A percentile compares a stretch with the other conserved stretches of the same genome.
These are phyloP conservation scores for Xylariaceae sp. DNA, from an alignment of 2,329 filamentous ascomycete genomes.

Conservation along the genomic window DNA sequence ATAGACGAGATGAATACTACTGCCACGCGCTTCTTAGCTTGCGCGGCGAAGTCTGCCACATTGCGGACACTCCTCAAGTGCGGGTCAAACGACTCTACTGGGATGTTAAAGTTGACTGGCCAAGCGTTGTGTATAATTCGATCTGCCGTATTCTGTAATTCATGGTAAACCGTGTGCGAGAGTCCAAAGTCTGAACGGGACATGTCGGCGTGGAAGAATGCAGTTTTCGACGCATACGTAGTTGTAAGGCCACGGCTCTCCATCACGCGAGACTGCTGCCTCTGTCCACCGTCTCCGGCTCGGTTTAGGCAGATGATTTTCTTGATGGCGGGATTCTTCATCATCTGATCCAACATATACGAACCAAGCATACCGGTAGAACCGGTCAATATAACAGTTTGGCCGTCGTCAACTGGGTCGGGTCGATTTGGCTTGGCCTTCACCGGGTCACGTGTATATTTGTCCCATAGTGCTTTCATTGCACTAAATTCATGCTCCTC, in stretches of 20 bases:
- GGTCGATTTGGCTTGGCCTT: conserved; percentile 24
- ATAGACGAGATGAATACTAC: conserved; percentile 46
- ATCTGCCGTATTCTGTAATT: conserved; percentile 40
- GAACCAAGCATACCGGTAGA: conserved; percentile 49
- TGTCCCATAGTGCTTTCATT: conserved; percentile 35
- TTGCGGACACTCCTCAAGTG: conserved; percentile 50
- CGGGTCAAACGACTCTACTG: conserved; percentile 47
- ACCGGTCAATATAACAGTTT: conserved; percentile 46
- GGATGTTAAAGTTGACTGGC: conserved; percentile 54
- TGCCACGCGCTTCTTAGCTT: conserved; percentile 34
- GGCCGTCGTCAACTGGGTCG: conserved; percentile 31
- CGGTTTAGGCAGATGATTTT: conserved; percentile 50
- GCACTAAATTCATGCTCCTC: conserved; percentile 25
- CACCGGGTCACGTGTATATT: conserved; percentile 35
- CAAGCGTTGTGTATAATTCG: conserved; percentile 54
- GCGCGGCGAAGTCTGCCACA: conserved; percentile 42
- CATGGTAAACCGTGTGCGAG: conserved; percentile 30
- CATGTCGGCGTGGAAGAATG: conserved; percentile 50
- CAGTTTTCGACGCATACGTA: conserved; percentile 37
- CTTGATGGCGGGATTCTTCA: conserved; percentile 33
- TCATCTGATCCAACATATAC: conserved; percentile 43
- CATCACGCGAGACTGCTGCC: conserved; percentile 38
- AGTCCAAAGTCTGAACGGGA: conserved; percentile 49
- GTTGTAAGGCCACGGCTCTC: conserved; percentile 38
- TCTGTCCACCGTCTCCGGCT: conserved; percentile 37